These are phyloP conservation scores for Chamaenerion angustifolium DNA, from an alignment of 345 rosid genomes.

Conservation along the genomic window DNA sequence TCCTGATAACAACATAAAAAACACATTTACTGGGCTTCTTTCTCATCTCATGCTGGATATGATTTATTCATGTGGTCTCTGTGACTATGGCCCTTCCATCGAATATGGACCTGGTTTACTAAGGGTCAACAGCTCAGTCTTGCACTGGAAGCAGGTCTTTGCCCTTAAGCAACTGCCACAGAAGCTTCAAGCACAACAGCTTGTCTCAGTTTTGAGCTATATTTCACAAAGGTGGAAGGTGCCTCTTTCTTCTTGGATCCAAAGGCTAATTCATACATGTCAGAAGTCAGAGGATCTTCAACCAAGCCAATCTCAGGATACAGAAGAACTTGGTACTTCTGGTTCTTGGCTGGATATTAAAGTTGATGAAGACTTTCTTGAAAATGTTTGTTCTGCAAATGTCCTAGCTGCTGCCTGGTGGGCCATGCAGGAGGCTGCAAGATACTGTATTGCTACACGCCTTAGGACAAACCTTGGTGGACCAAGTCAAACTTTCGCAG, in stretches of 20 bases:
- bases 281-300: slow-evolving; percentile 30
- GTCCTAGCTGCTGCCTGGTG: slow-evolving; percentile 88
- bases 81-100: slow-evolving; percentile 25
- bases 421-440: slow-evolving; percentile 94
- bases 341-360: slow-evolving; percentile 38
- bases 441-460: slow-evolving; percentile 69
- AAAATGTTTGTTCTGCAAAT: slow-evolving; percentile 55
- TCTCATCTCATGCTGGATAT: slow-evolving; percentile 53
- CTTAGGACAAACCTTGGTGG: slow-evolving; percentile 96
- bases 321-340: slow-evolving; percentile 18
- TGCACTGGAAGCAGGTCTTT: slow-evolving; percentile 84
- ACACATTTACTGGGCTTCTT: slow-evolving; percentile 49
- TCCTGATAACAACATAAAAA: slow-evolving; percentile 46
- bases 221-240: slow-evolving; percentile 84
- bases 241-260: slow-evolving; percentile 79
- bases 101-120: slow-evolving; percentile 29
- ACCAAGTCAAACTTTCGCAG: slow-evolving; percentile 92
- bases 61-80: slow-evolving; percentile 41
- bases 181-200: slow-evolving; percentile 79
- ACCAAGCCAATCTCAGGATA: slow-evolving; percentile 46
- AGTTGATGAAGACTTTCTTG: slow-evolving; percentile 51
- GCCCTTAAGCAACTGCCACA: slow-evolving; percentile 58
- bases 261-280: slow-evolving; percentile 48
- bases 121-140: slow-evolving; percentile 27
- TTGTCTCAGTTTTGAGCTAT: slow-evolving; percentile 80